A percentile compares a stretch with the other conserved stretches of the same genome.
phyloP scores from a whole-genome alignment of 257 asterid species.

The Thymus mandschuricus region DNA sequence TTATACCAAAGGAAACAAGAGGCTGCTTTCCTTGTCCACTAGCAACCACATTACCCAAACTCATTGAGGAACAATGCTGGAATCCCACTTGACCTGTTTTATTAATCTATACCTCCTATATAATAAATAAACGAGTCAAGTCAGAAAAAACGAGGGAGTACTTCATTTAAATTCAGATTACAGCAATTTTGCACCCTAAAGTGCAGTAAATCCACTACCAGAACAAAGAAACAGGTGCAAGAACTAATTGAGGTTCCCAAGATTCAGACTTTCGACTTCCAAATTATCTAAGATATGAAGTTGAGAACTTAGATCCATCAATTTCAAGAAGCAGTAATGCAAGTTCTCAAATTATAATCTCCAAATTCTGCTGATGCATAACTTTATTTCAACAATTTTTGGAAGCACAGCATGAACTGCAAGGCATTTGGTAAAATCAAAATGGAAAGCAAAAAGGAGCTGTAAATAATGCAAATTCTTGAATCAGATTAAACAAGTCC shows the following conservation, averaged over 20 bases:
- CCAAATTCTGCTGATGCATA: not conserved
- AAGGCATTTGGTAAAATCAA: not conserved
- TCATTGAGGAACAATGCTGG: conserved; percentile 47
- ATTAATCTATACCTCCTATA: no score
- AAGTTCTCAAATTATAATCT: not conserved
- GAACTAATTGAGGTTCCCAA: not conserved
- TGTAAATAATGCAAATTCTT: not conserved
- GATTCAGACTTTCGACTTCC: no score
- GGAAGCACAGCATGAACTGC: not conserved
- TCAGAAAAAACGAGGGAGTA: not conserved
- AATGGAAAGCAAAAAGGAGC: not conserved
- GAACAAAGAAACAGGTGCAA: not conserved
- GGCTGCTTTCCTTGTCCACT: conserved; percentile 59
- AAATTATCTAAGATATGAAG: not conserved
- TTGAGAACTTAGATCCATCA: no score
- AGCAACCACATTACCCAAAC: conserved; percentile 39
- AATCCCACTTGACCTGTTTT: conserved; percentile 28
- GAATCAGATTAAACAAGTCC: not conserved
- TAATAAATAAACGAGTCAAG: no score
- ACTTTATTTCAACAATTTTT: not conserved
- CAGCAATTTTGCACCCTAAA: not conserved
- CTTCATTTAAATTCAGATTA: not conserved
- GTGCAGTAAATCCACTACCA: not conserved
- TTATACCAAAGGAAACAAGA: conserved; percentile 88
- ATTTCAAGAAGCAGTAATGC: no score